These are phyloP conservation scores for Salicornia ramosissima DNA, from an alignment of 148 eudicot species.

Conservation along the genomic window DNA sequence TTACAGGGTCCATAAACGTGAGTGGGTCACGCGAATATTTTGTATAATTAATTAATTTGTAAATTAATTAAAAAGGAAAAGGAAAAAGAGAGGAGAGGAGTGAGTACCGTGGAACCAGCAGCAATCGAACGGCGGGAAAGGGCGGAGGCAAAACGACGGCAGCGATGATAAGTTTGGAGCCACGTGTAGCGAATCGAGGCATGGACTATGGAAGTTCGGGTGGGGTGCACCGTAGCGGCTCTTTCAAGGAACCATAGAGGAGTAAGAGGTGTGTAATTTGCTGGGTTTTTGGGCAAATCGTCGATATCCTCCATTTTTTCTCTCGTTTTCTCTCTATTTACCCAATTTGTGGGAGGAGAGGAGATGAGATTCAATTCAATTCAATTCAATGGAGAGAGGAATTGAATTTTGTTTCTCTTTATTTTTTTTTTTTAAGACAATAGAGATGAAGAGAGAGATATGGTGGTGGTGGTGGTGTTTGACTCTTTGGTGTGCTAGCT, in stretches of 20 bases:
- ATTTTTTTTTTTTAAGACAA: no score
- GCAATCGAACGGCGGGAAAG: slow-evolving; percentile 48
- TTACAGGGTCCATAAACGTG: no score
- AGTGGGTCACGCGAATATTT: no score
- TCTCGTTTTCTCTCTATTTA: slow-evolving; percentile 12
- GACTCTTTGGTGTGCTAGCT: no score
- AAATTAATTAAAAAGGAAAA: background rate
- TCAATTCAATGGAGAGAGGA: no score
- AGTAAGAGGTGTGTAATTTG: slow-evolving; percentile 73
- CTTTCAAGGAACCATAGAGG: slow-evolving; percentile 79
- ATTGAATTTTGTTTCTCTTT: no score
- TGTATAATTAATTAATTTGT: no score
- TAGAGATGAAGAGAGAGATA: no score
- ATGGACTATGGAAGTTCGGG: slow-evolving; percentile 55
- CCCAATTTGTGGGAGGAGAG: background rate
- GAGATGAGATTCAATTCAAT: no score
- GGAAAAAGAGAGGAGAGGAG: background rate
- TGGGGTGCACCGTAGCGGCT: slow-evolving; percentile 77
- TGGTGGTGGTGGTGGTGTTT: background rate
- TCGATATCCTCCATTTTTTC: slow-evolving; percentile 57
- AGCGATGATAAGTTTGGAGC: slow-evolving; percentile 79
- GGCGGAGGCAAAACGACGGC: slow-evolving; percentile 83
- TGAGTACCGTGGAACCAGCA: slow-evolving; percentile 54
- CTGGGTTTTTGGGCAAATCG: slow-evolving; percentile 72
- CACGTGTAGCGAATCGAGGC: slow-evolving; percentile 57